These are phyloP conservation scores for Eucalyptus sp. DNA, from an alignment of 345 rosid genomes.

Conservation along the genomic window DNA sequence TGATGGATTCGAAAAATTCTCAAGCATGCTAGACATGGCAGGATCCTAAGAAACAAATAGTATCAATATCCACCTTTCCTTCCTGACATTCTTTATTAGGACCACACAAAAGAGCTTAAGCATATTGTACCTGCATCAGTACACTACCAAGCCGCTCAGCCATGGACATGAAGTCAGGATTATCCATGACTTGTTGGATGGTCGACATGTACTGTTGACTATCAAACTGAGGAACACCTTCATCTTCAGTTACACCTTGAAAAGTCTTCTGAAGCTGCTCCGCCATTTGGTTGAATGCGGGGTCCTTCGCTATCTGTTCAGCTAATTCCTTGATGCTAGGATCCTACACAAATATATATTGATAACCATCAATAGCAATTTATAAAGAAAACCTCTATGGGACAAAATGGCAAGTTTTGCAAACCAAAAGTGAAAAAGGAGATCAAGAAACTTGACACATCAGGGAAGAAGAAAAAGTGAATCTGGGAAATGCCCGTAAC, in stretches of 20 bases:
- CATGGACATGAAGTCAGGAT: constrained; percentile 92
- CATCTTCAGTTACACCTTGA: constrained; percentile 48
- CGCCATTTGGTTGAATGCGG: constrained; percentile 89
- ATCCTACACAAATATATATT: constrained; percentile 32
- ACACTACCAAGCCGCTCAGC: constrained; percentile 92
- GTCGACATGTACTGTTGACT: constrained; percentile 65
- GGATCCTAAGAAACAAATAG: constrained; percentile 50
- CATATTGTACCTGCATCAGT: constrained; percentile 56
- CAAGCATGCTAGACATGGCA: constrained; percentile 90
- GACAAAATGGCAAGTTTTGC: background rate
- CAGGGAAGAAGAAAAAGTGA: background rate
- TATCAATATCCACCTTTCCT: background rate
- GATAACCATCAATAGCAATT: background rate
- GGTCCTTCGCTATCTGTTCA: constrained; percentile 92
- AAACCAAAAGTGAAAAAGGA: background rate
- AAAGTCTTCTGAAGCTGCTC: constrained; percentile 87
- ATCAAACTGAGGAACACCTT: constrained; percentile 53
- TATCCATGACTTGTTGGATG: constrained; percentile 97
- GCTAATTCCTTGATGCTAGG: constrained; percentile 90
- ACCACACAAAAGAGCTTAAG: background rate
- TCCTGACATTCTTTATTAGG: background rate
- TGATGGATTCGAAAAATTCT: constrained; percentile 67
- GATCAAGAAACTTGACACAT: background rate
- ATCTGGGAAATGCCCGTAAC: background rate
- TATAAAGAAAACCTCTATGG: background rate